phyloP scores from a whole-genome alignment of 176 grass and related monocot species.

The Phoenix dactylifera region DNA sequence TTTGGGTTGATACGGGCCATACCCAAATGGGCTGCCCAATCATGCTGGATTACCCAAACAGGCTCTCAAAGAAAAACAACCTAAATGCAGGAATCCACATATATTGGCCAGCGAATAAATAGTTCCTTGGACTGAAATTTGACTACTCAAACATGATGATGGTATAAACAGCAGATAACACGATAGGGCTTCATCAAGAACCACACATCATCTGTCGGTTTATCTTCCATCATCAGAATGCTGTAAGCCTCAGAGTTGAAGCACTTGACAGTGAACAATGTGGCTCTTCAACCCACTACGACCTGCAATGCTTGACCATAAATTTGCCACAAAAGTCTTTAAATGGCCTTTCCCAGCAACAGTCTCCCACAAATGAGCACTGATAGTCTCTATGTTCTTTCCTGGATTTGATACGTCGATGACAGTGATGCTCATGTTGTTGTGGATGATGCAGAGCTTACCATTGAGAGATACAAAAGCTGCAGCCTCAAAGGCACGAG shows the following conservation, averaged over 20 bases:
- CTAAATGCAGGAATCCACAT: too few relatives aligned
- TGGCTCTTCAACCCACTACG: slow-evolving; percentile 37
- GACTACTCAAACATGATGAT: too few relatives aligned
- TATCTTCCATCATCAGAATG: slow-evolving; percentile 20
- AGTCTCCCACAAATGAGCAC: slow-evolving; percentile 56
- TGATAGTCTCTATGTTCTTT: slow-evolving; percentile 36
- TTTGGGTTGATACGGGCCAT: too few relatives aligned
- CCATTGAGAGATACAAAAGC: slow-evolving; percentile 62
- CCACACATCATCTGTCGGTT: background rate
- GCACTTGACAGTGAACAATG: slow-evolving; percentile 85
- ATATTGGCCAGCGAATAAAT: too few relatives aligned
- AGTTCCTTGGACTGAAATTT: too few relatives aligned
- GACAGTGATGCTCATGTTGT: slow-evolving; percentile 85
- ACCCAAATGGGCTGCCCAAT: too few relatives aligned
- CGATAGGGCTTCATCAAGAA: too few relatives aligned
- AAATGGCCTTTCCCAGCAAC: slow-evolving; percentile 50
- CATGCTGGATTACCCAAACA: too few relatives aligned
- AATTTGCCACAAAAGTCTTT: slow-evolving; percentile 64
- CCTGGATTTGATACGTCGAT: slow-evolving; percentile 45
- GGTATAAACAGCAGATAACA: too few relatives aligned
- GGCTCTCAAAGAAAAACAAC: too few relatives aligned
- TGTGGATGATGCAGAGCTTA: slow-evolving; percentile 67
- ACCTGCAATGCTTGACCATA: slow-evolving; percentile 60
- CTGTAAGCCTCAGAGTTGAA: slow-evolving; percentile 32
- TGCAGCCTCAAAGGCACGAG: slow-evolving; percentile 52